Evolutionary conservation across 768 basidiomycete genomes (phyloP), one percentile per base, ranked within the genome.

Genomic region (Mrakia blollopis): DNA sequence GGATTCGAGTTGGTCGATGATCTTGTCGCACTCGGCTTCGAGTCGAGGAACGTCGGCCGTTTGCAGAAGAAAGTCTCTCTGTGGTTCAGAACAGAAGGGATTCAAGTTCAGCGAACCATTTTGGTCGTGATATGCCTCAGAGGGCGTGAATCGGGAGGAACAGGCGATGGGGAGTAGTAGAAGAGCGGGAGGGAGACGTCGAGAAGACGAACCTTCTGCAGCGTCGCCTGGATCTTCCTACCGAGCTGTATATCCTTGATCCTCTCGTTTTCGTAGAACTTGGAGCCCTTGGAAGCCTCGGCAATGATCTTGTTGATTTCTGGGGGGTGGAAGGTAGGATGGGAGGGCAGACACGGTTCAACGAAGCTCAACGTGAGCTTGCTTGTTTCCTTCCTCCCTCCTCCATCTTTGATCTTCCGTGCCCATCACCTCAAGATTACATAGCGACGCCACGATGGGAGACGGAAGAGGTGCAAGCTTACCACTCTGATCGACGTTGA

Each of bases 261-360:
- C 83, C 92, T 93, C 85, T 97, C 94, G 79, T 95, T 94, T 89
- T 92, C 80, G 79, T 78, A 77, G 83, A 91, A 98, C 84, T 93
- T 94, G 37, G 93, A 95, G 5, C 94, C 94, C 81, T 92, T 94
- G 10, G 92, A 94, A 25, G 89, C 93, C 72, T 96, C 92, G 0
- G 92, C 91, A 72, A 96, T 97, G 74, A 94, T 88, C 25, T 88
- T 89, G 80, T 94, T 95, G 63, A 96, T 91, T 81, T 93, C 93
- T 44, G 25, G 16, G 21, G 25, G 57, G 3, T 2, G 57, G 57
- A n/a, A 28, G 25, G 57, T 4, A 7, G 11, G 9, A 25, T n/a
- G 3, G 8, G 57, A 57, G 3, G 57, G 28, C n/a, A 9, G 5
- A 1, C 4, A 2, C 2, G 47, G 21, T 50, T 50, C 13, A 50